Conservation (phyloP, 768 basidiomycete species). For the Naganishia onofrii region DNA sequence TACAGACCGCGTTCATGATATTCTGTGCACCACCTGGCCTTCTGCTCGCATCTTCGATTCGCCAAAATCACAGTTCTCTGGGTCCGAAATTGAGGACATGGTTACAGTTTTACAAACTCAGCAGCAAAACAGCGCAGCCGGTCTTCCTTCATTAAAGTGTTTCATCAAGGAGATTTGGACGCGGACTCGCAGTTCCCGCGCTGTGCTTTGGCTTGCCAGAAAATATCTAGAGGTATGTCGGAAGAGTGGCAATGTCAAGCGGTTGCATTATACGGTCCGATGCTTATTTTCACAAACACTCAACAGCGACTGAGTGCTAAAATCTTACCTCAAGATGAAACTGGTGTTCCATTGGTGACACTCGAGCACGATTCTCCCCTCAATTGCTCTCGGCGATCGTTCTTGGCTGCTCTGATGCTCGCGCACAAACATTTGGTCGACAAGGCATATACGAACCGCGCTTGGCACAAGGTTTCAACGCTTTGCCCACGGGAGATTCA, state of each 20-base stretch:
- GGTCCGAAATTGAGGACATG: constrained; percentile 25
- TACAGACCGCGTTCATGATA: constrained; percentile 32
- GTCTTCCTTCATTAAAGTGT: constrained; percentile 27
- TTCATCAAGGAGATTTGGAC: constrained; percentile 35
- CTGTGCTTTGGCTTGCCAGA: constrained; percentile 29
- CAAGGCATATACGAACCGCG: constrained; percentile 85
- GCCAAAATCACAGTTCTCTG: constrained; percentile 19
- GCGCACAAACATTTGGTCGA: constrained; percentile 93
- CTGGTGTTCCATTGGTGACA: constrained; percentile 11
- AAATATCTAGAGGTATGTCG: constrained; percentile 33
- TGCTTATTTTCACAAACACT: neutral
- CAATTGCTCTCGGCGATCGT: constrained; percentile 81
- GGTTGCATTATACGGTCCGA: neutral
- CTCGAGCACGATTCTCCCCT: constrained; percentile 49
- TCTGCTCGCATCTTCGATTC: constrained; percentile 32
- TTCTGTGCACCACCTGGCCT: constrained; percentile 33
- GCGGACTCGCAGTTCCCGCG: constrained; percentile 33
- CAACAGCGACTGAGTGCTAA: constrained; percentile 14
- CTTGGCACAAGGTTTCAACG: constrained; percentile 92
- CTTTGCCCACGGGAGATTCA: constrained; percentile 80
- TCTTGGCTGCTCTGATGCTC: constrained; percentile 80
- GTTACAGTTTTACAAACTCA: constrained; percentile 14
- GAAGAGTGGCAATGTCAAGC: neutral
- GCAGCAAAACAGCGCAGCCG: constrained; percentile 6
- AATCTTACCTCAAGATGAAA: constrained; percentile 15